Evolutionary conservation across 2,329 filamentous ascomycete genomes (phyloP).

Genomic region (Huntiella abstrusa): DNA sequence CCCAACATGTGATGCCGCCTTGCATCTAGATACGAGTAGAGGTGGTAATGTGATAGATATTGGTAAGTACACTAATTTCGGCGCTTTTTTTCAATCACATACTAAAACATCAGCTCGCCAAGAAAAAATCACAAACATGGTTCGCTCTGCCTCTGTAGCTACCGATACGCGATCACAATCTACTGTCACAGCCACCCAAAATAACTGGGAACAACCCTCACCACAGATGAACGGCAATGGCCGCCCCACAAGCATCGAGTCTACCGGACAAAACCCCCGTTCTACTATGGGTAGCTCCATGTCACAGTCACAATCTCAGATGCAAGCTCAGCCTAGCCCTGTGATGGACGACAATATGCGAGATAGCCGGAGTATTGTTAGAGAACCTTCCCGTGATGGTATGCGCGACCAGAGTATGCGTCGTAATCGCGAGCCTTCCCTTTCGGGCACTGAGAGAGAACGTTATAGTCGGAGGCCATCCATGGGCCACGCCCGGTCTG

Average conservation of each 20-base stretch:
- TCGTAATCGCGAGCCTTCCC: neutral
- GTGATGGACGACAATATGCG: no score
- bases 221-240: slow-evolving; percentile 18
- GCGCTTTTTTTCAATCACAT: neutral
- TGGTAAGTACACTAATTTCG: slow-evolving; percentile 31
- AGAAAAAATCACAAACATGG: slow-evolving; percentile 93
- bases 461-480: slow-evolving; percentile 14
- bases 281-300: slow-evolving; percentile 16
- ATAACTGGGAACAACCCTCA: slow-evolving; percentile 38
- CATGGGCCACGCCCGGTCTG: slow-evolving; percentile 33
- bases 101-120: slow-evolving; percentile 15
- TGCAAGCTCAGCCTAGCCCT: no score
- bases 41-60: slow-evolving; percentile 86
- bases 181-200: slow-evolving; percentile 39
- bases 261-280: slow-evolving; percentile 18
- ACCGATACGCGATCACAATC: slow-evolving; percentile 38
- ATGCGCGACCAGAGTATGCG: neutral
- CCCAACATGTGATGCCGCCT: slow-evolving; percentile 77
- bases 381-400: neutral
- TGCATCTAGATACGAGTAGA: slow-evolving; percentile 80
- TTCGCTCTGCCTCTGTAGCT: slow-evolving; percentile 55
- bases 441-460: slow-evolving; percentile 15
- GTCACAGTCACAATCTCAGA: neutral
- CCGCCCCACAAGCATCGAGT: slow-evolving; percentile 33
- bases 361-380: no score